phyloP scores from a whole-genome alignment of 2,329 filamentous ascomycete genomes.

The Penicillium concentricum region DNA sequence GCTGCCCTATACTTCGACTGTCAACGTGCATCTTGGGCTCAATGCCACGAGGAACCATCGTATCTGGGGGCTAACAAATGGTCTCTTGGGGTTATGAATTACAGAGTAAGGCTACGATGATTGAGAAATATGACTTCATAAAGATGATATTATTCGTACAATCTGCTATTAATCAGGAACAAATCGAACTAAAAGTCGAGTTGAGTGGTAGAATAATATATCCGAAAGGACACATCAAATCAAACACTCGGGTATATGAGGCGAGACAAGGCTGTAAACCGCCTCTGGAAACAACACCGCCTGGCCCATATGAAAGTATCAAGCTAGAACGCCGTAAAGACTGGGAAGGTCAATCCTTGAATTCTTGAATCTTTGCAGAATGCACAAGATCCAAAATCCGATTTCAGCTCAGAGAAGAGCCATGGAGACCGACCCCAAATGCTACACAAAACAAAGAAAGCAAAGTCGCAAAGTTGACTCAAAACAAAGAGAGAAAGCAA shows the following conservation, averaged over 20 bases:
- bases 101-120: background rate
- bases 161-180: background rate
- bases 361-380: background rate
- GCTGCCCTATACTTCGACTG: constrained; percentile 5
- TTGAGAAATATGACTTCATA: background rate
- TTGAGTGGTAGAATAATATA: background rate
- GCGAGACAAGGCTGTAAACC: constrained; percentile 27
- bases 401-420: constrained; percentile 1
- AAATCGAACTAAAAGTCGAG: background rate
- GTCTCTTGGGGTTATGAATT: background rate
- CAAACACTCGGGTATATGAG: constrained; percentile 39
- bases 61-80: background rate
- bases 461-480: background rate
- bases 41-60: background rate
- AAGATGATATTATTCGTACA: background rate
- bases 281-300: constrained; percentile 32
- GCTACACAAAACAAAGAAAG: constrained; percentile 9
- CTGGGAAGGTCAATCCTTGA: constrained; percentile 9
- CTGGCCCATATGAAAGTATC: constrained; percentile 26
- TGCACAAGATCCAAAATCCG: constrained; percentile 13
- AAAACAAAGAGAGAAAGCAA: constrained; percentile 1
- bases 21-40: background rate
- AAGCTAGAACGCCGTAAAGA: constrained; percentile 34
- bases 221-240: constrained; percentile 6
- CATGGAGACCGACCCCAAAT: constrained; percentile 16